These are phyloP conservation scores for Mercurialis annua DNA, from an alignment of 345 rosid genomes.

Conservation along the genomic window DNA sequence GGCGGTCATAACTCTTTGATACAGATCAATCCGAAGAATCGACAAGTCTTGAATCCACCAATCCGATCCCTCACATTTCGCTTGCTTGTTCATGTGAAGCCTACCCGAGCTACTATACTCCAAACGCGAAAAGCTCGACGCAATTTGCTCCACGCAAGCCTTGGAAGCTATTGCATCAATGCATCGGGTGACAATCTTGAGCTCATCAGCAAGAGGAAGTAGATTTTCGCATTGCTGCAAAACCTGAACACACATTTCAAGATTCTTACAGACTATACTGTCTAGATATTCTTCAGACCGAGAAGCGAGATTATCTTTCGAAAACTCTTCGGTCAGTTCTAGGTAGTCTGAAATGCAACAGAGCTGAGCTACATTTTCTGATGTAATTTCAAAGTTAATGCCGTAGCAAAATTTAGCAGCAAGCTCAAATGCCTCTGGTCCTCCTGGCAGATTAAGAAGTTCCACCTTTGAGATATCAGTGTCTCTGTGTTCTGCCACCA, in stretches of 20 bases:
- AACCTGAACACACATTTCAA: slow-evolving; percentile 85
- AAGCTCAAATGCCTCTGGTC: slow-evolving; percentile 72
- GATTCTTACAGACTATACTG: slow-evolving; percentile 76
- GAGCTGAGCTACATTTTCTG: slow-evolving; percentile 83
- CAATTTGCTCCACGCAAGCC: slow-evolving; percentile 89
- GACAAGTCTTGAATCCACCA: slow-evolving; percentile 99
- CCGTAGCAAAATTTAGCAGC: slow-evolving; percentile 96
- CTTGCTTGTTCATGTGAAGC: slow-evolving; percentile 85
- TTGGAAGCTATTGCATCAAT: slow-evolving; percentile 90
- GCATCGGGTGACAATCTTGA: slow-evolving; percentile 70
- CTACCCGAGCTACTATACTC: slow-evolving; percentile 99
- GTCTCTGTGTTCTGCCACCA: slow-evolving; percentile 87
- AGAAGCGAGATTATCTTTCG: slow-evolving; percentile 79
- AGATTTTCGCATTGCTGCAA: slow-evolving; percentile 82
- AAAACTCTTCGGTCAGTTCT: slow-evolving; percentile 88
- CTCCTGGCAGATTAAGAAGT: slow-evolving; percentile 90
- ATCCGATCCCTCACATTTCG: slow-evolving; percentile 74
- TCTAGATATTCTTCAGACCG: slow-evolving; percentile 90
- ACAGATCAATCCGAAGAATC: slow-evolving; percentile 73
- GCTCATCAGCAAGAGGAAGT: slow-evolving; percentile 91
- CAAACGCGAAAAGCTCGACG: slow-evolving; percentile 88
- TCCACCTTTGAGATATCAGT: slow-evolving; percentile 84
- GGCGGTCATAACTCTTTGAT: slow-evolving; percentile 74
- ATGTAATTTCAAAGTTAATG: slow-evolving; percentile 83
- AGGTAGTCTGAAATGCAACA: slow-evolving; percentile 84